Evolutionary conservation across 2,329 filamentous ascomycete species (phyloP).

Genomic region (Byssoonygena ceratinophila): DNA sequence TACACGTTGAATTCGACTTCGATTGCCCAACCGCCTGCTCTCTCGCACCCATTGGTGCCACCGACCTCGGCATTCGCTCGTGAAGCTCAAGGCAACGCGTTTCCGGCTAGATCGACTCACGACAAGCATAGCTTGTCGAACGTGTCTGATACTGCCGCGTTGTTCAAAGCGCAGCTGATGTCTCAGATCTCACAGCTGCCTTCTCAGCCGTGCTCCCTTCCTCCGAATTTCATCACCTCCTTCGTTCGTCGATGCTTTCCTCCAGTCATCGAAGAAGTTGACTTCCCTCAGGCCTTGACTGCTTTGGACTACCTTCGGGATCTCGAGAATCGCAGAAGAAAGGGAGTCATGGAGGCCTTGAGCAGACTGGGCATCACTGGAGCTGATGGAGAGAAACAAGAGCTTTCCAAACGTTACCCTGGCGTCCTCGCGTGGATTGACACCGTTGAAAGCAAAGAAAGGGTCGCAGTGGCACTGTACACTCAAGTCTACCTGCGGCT

Average conservation of each 20-base stretch:
- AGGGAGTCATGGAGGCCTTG: conserved; percentile 47
- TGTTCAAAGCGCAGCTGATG: conserved; percentile 35
- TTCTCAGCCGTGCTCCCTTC: conserved; percentile 51
- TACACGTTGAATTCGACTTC: conserved; percentile 55
- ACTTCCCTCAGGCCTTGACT: conserved; percentile 56
- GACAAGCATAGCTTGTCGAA: conserved; percentile 22
- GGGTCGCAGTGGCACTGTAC: conserved; percentile 46
- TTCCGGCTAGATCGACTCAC: conserved; percentile 19
- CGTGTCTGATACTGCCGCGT: conserved; percentile 29
- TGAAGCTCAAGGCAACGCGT: conserved; percentile 27
- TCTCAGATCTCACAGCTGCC: conserved; percentile 49
- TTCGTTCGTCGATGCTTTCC: conserved; percentile 53
- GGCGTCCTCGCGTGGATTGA: conserved; percentile 48
- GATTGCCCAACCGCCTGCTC: conserved; percentile 29
- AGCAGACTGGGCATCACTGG: conserved; percentile 44
- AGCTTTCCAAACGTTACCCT: conserved; percentile 43
- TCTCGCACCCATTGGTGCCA: conserved; percentile 23
- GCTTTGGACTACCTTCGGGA: conserved; percentile 57
- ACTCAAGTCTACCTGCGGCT: conserved; percentile 52
- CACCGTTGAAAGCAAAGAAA: conserved; percentile 42
- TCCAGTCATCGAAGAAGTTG: conserved; percentile 46
- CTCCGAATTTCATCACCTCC: conserved; percentile 51
- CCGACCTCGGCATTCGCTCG: conserved; percentile 25
- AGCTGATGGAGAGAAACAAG: conserved; percentile 40
- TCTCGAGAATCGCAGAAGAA: conserved; percentile 49